phyloP scores from a whole-genome alignment of 345 rosid species.

The Acer negundo region DNA sequence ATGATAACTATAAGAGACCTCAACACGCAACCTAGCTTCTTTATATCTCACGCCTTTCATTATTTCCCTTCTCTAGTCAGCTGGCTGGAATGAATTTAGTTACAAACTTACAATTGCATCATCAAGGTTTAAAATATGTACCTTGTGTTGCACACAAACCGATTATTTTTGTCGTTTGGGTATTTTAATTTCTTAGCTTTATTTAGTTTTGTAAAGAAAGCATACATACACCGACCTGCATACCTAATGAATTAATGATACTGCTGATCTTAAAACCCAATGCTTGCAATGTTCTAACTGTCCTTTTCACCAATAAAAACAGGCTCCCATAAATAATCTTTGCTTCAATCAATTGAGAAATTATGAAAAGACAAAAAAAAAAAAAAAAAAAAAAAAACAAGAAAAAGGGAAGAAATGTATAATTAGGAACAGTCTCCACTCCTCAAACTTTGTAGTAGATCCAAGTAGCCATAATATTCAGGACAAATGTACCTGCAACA shows the following conservation, averaged over 20 bases:
- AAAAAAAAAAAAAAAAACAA: not conserved
- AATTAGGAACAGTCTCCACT: conserved; percentile 56
- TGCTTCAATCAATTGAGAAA: not conserved
- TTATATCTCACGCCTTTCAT: too few relatives aligned
- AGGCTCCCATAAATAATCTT: not conserved
- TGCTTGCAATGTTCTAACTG: not conserved
- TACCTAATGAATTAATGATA: too few relatives aligned
- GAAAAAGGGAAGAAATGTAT: not conserved
- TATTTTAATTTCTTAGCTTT: too few relatives aligned
- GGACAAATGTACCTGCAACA: conserved; percentile 69
- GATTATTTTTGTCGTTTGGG: not conserved
- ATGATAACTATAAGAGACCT: too few relatives aligned
- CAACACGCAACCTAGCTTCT: too few relatives aligned
- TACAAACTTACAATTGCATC: too few relatives aligned
- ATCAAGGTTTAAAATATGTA: too few relatives aligned
- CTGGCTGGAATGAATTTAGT: too few relatives aligned
- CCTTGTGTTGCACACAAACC: not conserved
- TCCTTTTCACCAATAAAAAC: not conserved
- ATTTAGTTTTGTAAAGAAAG: not conserved
- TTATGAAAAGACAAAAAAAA: not conserved
- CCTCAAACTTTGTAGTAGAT: conserved; percentile 57
- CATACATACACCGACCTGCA: not conserved
- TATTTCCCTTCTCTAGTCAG: too few relatives aligned
- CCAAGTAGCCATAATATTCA: conserved; percentile 67
- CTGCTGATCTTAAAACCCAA: not conserved